These are phyloP conservation scores for Cutaneotrichosporon cavernicola DNA, from an alignment of 1,284 basidiomycete species.

Conservation along the genomic window DNA sequence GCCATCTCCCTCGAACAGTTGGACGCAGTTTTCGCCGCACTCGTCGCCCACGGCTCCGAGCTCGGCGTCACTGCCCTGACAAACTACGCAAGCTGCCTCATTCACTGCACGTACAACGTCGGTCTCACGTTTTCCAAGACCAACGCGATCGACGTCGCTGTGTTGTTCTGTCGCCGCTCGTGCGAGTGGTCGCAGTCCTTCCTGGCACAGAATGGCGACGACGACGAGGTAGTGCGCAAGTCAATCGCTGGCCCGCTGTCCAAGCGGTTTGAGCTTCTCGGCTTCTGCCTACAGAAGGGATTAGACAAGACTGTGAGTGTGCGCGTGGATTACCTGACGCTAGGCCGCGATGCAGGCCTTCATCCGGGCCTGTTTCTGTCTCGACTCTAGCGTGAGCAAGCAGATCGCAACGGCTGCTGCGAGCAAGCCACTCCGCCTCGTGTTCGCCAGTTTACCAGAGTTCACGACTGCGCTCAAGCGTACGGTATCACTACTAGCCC, in stretches of 20 bases:
- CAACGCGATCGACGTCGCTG: constrained; percentile 32
- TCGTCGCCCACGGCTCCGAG: background rate
- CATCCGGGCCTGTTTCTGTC: constrained; percentile 20
- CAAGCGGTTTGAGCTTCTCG: constrained; percentile 74
- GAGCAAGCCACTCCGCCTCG: background rate
- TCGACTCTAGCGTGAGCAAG: background rate
- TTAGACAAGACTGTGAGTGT: constrained; percentile 54
- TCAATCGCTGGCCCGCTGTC: constrained; percentile 12
- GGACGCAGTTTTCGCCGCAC: background rate
- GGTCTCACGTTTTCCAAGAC: constrained; percentile 41
- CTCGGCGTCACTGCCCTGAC: background rate
- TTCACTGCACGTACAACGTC: constrained; percentile 23
- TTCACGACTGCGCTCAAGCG: constrained; percentile 22
- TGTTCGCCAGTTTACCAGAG: constrained; percentile 22
- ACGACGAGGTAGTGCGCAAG: constrained; percentile 9
- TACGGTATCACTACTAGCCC: constrained; percentile 16
- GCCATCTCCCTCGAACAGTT: constrained; percentile 6
- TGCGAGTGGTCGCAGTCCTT: constrained; percentile 31
- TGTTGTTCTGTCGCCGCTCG: constrained; percentile 34
- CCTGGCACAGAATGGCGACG: constrained; percentile 15
- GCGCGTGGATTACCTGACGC: background rate
- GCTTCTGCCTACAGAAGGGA: constrained; percentile 59
- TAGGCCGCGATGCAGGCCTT: constrained; percentile 30
- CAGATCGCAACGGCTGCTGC: constrained; percentile 13
- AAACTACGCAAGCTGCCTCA: constrained; percentile 9